Evolutionary conservation across 2,329 filamentous ascomycete genomes (phyloP).

Genomic region (Clonostachys byssicola): DNA sequence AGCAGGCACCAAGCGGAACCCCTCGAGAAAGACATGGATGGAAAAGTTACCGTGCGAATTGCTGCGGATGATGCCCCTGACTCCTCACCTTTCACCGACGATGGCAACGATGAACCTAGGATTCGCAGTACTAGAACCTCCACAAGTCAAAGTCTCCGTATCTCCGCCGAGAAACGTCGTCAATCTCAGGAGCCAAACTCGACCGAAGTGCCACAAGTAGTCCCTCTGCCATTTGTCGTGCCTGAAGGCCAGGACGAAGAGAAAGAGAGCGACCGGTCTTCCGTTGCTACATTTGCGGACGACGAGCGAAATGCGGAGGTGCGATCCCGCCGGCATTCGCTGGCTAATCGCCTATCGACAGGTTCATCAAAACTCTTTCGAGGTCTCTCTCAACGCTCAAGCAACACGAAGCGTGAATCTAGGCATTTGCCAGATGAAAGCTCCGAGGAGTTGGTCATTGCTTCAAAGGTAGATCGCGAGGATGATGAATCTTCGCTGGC

Average conservation of each 20-base stretch:
- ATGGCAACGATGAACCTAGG: conserved; percentile 21
- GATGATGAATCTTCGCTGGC: conserved; percentile 49
- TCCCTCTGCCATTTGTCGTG: conserved; percentile 63
- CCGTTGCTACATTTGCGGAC: conserved; percentile 67
- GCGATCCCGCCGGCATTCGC: conserved; percentile 24
- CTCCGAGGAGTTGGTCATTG: conserved; percentile 39
- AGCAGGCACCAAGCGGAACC: conserved; percentile 22
- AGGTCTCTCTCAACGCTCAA: conserved; percentile 23
- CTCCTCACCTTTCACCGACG: conserved; percentile 9
- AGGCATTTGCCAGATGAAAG: conserved; percentile 25
- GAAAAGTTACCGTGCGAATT: conserved; percentile 48
- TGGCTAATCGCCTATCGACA: conserved; percentile 42
- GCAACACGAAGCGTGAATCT: conserved; percentile 2
- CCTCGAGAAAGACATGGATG: conserved; percentile 33
- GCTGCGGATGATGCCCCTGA: conserved; percentile 41
- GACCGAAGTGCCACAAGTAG: conserved; percentile 36
- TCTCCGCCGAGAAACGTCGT: conserved; percentile 6
- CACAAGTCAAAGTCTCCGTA: conserved; percentile 11
- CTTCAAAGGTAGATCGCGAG: conserved; percentile 10
- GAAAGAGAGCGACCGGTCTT: conserved; percentile 51
- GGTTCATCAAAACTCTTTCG: conserved; percentile 21
- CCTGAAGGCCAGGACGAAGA: conserved; percentile 36
- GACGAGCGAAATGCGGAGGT: conserved; percentile 36
- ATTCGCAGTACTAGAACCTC: conserved; percentile 5
- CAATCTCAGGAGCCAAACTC: not conserved